Evolutionary conservation across 169 alveolate genomes (phyloP).

Genomic region (Babesia ovis): DNA sequence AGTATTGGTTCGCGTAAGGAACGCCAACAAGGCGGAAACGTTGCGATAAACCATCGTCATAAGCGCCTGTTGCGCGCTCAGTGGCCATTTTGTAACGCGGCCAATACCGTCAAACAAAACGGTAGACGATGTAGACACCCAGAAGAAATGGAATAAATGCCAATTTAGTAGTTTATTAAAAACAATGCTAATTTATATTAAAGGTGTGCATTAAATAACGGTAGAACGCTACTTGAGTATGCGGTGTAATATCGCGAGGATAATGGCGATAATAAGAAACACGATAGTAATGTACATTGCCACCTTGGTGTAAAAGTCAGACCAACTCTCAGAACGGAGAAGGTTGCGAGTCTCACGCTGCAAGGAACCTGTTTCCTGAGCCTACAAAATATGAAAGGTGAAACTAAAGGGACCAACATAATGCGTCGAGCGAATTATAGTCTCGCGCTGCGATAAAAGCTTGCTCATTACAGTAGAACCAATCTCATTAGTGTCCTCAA

Average conservation of each 20-base stretch:
- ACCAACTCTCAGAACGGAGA: conserved; percentile 54
- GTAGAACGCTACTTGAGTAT: not conserved
- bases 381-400: not conserved
- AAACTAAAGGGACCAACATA: conserved; percentile 15
- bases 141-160: not conserved
- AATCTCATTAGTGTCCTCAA: conserved; percentile 58
- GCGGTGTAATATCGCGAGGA: conserved; percentile 40
- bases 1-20: conserved; percentile 60
- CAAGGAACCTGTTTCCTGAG: conserved; percentile 40
- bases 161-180: not conserved
- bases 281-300: conserved; percentile 60
- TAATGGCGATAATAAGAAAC: conserved; percentile 42
- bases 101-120: not conserved
- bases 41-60: conserved; percentile 34
- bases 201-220: no score
- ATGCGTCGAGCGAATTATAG: conserved; percentile 60
- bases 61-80: conserved; percentile 14
- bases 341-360: conserved; percentile 61
- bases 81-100: not conserved
- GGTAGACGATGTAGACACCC: not conserved
- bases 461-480: conserved; percentile 67
- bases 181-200: no score
- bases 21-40: conserved; percentile 48
- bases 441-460: conserved; percentile 63
- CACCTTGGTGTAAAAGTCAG: conserved; percentile 65